These are phyloP conservation scores for Phytomonas francai DNA, from an alignment of 208 protist genomes.

Conservation along the genomic window DNA sequence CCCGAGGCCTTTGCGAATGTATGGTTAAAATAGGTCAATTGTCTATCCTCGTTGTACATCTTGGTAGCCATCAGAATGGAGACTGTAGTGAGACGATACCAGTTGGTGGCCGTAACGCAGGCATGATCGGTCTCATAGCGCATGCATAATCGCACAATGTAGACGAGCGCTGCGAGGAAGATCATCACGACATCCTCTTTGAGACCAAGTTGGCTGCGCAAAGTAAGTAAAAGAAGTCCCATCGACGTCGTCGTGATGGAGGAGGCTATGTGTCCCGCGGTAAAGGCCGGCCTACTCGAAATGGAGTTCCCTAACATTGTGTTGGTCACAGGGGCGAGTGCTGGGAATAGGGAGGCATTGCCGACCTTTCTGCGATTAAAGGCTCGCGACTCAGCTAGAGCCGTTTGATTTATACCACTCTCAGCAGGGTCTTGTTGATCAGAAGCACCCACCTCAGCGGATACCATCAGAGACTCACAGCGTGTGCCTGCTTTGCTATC, in stretches of 20 bases:
- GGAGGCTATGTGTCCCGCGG: no score
- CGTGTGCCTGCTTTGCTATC: no score
- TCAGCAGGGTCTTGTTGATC: no score
- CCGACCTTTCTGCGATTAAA: no score
- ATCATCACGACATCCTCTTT: slow-evolving; percentile 57
- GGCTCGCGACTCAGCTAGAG: no score
- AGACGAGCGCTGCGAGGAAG: slow-evolving; percentile 69
- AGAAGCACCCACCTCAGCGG: no score
- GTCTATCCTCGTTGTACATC: slow-evolving; percentile 74
- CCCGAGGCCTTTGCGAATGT: slow-evolving; percentile 41
- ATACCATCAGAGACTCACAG: no score
- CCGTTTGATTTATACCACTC: no score
- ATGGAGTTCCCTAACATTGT: no score
- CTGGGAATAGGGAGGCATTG: no score
- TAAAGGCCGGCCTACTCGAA: no score
- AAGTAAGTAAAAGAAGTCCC: slow-evolving; percentile 19
- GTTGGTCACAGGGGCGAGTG: no score
- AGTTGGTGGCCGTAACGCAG: slow-evolving; percentile 65
- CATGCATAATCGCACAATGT: slow-evolving; percentile 54
- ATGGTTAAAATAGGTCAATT: slow-evolving; percentile 28
- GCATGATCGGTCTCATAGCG: slow-evolving; percentile 35
- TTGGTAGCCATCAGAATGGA: slow-evolving; percentile 76
- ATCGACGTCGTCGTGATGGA: neutral
- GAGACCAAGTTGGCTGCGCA: slow-evolving; percentile 21
- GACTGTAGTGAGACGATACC: slow-evolving; percentile 64